These are phyloP conservation scores for Gnaphalium uliginosum DNA, from an alignment of 129 eudicot species.

Conservation along the genomic window DNA sequence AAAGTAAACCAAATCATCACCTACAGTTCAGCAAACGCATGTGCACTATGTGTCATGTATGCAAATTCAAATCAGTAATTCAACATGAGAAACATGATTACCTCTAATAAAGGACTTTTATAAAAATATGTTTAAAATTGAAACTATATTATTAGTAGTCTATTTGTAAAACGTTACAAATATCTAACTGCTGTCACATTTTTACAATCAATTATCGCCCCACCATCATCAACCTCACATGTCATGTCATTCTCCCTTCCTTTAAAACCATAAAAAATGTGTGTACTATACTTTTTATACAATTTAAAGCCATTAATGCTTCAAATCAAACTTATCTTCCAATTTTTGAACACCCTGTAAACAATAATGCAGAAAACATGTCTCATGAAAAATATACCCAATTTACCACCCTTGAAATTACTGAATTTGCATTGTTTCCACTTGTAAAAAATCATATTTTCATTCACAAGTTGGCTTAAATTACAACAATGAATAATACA, in stretches of 20 bases:
- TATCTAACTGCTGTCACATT: background rate
- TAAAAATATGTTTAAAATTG: too few relatives aligned
- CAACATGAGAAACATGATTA: background rate
- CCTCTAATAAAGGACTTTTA: background rate
- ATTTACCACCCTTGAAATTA: background rate
- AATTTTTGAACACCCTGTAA: background rate
- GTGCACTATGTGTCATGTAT: too few relatives aligned
- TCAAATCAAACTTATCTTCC: background rate
- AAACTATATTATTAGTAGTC: background rate
- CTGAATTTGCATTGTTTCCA: background rate
- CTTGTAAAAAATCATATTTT: background rate
- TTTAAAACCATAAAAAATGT: background rate
- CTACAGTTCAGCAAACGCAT: too few relatives aligned
- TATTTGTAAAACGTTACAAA: background rate
- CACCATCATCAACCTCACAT: background rate
- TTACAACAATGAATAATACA: background rate
- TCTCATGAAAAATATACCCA: background rate
- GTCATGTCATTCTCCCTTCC: background rate
- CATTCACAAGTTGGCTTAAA: background rate
- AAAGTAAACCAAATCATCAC: too few relatives aligned
- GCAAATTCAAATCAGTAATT: background rate
- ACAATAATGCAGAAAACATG: background rate
- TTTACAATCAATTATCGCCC: background rate
- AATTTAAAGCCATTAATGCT: background rate
- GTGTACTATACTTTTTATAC: background rate